A percentile compares a stretch with the other conserved stretches of the same genome.
Evolutionary conservation across 2,329 filamentous ascomycete genomes (phyloP).

Genomic region (Lasiodiplodia hormozganensis): DNA sequence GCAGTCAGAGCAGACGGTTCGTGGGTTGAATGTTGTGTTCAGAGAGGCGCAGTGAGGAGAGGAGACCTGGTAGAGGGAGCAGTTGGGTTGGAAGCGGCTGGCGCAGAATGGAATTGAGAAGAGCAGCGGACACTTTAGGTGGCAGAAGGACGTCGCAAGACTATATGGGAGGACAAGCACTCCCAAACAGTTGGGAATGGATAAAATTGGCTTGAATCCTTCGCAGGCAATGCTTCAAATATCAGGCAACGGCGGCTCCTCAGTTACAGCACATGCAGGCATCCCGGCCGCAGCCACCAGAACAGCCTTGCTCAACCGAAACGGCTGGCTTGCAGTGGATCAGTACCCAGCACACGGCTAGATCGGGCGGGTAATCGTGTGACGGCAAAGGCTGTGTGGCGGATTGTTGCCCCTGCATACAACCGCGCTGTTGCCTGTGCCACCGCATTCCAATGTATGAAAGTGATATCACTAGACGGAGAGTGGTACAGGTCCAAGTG

Average conservation of each 20-base stretch:
- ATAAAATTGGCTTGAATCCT: neutral
- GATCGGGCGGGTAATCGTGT: constrained; percentile 1
- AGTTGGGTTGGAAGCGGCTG: neutral
- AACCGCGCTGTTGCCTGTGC: constrained; percentile 19
- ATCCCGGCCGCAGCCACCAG: neutral
- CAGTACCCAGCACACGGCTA: neutral
- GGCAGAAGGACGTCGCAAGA: neutral
- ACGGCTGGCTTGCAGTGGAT: neutral
- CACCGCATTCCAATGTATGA: neutral
- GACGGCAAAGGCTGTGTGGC: constrained; percentile 12
- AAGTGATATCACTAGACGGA: neutral
- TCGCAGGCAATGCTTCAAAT: constrained; percentile 6
- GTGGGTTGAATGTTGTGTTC: neutral
- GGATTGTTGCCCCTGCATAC: constrained; percentile 20
- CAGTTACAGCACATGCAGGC: constrained; percentile 2
- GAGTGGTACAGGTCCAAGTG: neutral
- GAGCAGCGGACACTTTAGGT: neutral
- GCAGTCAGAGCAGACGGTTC: no score
- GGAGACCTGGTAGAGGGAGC: neutral
- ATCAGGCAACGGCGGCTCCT: constrained; percentile 7
- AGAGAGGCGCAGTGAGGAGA: neutral
- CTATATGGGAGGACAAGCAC: neutral
- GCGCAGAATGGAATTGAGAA: neutral
- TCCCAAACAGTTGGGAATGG: neutral
- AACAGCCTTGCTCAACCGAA: neutral